phyloP scores from a whole-genome alignment of 2,329 filamentous ascomycete species.

The Emergomyces pasteurianus region DNA sequence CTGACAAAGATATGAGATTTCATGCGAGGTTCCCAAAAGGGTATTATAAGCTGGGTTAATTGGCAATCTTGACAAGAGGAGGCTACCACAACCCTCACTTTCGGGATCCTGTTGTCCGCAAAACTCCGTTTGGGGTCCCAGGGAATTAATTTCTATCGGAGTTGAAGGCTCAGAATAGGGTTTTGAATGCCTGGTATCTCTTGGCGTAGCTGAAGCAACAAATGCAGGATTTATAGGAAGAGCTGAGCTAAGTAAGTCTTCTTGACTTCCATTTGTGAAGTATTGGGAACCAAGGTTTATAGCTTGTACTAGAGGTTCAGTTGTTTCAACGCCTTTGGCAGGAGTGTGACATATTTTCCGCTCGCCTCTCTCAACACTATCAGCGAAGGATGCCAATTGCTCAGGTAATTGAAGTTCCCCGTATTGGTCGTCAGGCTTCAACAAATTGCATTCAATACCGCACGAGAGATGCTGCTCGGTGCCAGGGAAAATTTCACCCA shows the following conservation, averaged over 20 bases:
- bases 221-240: constrained; percentile 12
- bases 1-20: neutral
- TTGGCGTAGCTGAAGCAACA: neutral
- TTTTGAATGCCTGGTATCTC: neutral
- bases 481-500: constrained; percentile 15
- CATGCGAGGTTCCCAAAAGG: neutral
- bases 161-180: constrained; percentile 4
- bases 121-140: neutral
- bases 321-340: neutral
- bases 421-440: constrained; percentile 2
- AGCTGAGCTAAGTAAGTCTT: constrained; percentile 1
- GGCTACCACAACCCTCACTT: constrained; percentile 1
- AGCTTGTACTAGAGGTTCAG: neutral
- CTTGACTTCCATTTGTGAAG: neutral
- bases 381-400: neutral
- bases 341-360: neutral
- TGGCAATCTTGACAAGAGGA: constrained; percentile 19
- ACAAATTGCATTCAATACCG: constrained; percentile 6
- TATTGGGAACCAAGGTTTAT: neutral
- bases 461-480: constrained; percentile 14
- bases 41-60: neutral
- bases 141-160: neutral
- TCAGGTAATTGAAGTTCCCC: neutral
- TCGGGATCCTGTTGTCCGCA: neutral
- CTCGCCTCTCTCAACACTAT: neutral